phyloP scores from a whole-genome alignment of 345 rosid genomes.

The Moringa oleifera region DNA sequence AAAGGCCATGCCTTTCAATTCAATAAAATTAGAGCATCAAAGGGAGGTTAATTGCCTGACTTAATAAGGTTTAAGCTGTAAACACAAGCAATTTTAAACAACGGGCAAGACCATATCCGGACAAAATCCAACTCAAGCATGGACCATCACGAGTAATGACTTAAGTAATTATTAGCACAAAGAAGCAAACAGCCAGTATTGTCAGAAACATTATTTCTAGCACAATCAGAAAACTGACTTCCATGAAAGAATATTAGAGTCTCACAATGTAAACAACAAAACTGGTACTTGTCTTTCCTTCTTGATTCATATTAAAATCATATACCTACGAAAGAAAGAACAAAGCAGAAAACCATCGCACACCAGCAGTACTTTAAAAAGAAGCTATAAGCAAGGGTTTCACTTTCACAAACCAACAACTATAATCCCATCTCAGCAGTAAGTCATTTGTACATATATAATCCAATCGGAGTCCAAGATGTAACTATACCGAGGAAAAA shows the following conservation, averaged over 20 bases:
- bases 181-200: no score
- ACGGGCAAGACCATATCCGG: not conserved
- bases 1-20: not conserved
- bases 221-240: not conserved
- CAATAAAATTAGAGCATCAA: not conserved
- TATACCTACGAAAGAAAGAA: not conserved
- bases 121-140: not conserved
- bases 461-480: conserved; percentile 1
- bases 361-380: not conserved
- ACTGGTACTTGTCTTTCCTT: no score
- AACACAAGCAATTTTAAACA: not conserved
- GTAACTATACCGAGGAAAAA: conserved; percentile 7
- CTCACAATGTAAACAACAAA: no score
- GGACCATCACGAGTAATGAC: not conserved
- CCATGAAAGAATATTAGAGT: no score
- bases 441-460: no score
- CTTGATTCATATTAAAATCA: not conserved
- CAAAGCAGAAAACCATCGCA: not conserved
- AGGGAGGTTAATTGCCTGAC: not conserved
- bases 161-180: not conserved
- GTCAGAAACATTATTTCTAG: not conserved
- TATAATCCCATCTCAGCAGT: not conserved
- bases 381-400: not conserved
- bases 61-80: no score
- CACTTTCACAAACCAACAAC: not conserved